These are phyloP conservation scores for Rhizopogon roseolus DNA, from an alignment of 768 basidiomycete species.

Conservation along the genomic window DNA sequence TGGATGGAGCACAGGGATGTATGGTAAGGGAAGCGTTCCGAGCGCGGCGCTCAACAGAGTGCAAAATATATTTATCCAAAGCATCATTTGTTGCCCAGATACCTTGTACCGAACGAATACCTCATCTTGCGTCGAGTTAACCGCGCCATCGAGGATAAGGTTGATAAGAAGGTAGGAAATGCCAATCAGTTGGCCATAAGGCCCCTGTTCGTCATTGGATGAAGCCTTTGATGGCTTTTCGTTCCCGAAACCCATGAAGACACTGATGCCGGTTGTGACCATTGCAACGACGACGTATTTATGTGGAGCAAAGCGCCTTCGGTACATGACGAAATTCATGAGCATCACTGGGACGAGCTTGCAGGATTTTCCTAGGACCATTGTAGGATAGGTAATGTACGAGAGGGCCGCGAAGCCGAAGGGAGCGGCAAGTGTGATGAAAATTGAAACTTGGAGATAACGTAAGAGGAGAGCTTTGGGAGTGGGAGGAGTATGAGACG, in stretches of 20 bases:
- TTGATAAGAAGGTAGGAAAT: constrained; percentile 77
- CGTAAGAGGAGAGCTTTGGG: constrained; percentile 53
- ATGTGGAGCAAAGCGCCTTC: constrained; percentile 86
- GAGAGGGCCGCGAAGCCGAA: constrained; percentile 95
- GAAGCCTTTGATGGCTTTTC: constrained; percentile 38
- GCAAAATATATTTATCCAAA: constrained; percentile 91
- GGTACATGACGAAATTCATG: constrained; percentile 95
- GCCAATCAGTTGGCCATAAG: constrained; percentile 65
- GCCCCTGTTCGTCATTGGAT: constrained; percentile 32
- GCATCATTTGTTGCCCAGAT: constrained; percentile 98
- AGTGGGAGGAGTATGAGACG: constrained; percentile 21
- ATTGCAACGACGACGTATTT: constrained; percentile 95
- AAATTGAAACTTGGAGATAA: constrained; percentile 80
- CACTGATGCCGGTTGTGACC: constrained; percentile 86
- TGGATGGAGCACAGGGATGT: constrained; percentile 81
- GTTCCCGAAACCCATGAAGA: constrained; percentile 89
- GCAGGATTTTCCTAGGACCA: constrained; percentile 98
- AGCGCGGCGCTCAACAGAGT: constrained; percentile 68
- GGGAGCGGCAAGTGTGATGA: constrained; percentile 89
- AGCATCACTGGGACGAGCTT: constrained; percentile 98
- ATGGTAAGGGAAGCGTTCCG: constrained; percentile 68
- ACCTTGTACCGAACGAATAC: constrained; percentile 77
- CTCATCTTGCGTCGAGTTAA: constrained; percentile 96
- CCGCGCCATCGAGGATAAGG: constrained; percentile 86
- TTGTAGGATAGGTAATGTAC: constrained; percentile 96